A percentile compares a stretch with the other conserved stretches of the same genome.
Conservation (phyloP, 2,329 filamentous ascomycete genomes). For the Epichloe scottii region DNA sequence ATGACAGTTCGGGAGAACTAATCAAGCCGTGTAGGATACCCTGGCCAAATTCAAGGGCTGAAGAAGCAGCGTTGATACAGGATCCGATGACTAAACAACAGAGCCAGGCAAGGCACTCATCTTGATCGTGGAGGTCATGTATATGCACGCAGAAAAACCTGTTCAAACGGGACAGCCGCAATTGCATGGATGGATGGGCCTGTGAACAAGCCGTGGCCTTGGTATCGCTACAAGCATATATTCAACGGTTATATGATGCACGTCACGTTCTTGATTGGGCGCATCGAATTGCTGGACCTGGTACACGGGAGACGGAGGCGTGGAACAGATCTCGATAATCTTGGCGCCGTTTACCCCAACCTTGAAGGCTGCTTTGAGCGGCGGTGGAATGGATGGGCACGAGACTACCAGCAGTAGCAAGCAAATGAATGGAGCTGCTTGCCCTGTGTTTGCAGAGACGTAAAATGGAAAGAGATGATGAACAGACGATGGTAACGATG, state of each 20-base stretch:
- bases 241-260: background rate
- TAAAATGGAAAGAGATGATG: background rate
- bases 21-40: conserved; percentile 36
- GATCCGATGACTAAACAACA: background rate
- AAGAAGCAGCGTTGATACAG: background rate
- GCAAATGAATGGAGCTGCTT: background rate
- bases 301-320: background rate
- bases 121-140: background rate
- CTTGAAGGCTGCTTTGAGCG: background rate
- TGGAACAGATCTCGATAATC: background rate
- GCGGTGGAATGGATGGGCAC: conserved; percentile 9
- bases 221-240: background rate
- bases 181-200: background rate
- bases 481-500: background rate
- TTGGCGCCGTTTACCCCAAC: background rate
- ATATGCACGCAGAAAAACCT: background rate
- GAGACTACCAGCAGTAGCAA: conserved; percentile 8
- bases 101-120: background rate
- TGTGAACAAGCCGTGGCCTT: background rate
- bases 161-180: background rate
- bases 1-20: background rate
- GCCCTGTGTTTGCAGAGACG: background rate
- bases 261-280: background rate
- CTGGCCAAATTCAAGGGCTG: conserved; percentile 59
- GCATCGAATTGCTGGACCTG: background rate